A percentile compares a stretch with the other conserved stretches of the same genome.
Conservation (phyloP, 2,329 filamentous ascomycete species). For the Neofusicoccum ribis region DNA sequence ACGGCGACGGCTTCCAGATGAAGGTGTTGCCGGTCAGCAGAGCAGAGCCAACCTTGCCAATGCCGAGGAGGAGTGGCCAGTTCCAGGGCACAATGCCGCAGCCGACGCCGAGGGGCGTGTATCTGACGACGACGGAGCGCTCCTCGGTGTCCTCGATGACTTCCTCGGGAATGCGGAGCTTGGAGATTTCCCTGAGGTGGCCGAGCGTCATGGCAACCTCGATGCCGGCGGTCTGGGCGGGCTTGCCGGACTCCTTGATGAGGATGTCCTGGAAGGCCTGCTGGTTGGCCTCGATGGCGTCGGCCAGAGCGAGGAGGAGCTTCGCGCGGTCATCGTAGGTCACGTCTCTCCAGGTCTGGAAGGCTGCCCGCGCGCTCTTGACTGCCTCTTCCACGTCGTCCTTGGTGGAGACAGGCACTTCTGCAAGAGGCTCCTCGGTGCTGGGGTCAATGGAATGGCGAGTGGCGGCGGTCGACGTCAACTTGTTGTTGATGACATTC, state of each 20-base stretch:
- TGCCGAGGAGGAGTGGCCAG: conserved; percentile 51
- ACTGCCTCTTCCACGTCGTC: conserved; percentile 53
- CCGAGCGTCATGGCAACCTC: conserved; percentile 24
- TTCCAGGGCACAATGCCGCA: conserved; percentile 45
- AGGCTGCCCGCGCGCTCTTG: conserved; percentile 44
- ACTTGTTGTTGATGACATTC: conserved; percentile 53
- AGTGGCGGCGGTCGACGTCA: conserved; percentile 42
- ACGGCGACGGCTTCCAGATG: conserved; percentile 58
- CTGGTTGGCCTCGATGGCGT: conserved; percentile 26
- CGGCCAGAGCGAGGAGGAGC: conserved; percentile 25
- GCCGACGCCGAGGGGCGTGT: conserved; percentile 50
- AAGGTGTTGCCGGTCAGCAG: conserved; percentile 58
- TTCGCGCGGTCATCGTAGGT: conserved; percentile 26
- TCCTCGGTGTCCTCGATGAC: conserved; percentile 46
- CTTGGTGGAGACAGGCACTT: conserved; percentile 49
- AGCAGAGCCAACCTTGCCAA: conserved; percentile 58
- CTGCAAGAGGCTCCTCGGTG: conserved; percentile 46
- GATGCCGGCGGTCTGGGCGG: conserved; percentile 23
- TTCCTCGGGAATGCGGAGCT: conserved; percentile 41
- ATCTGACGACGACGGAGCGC: conserved; percentile 48
- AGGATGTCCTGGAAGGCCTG: conserved; percentile 26
- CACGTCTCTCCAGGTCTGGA: conserved; percentile 43
- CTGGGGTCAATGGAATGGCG: conserved; percentile 53
- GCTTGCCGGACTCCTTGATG: conserved; percentile 29
- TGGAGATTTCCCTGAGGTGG: conserved; percentile 35